A percentile compares a stretch with the other conserved stretches of the same genome.
Conservation (phyloP, 164 flowering plant genomes). For the Vitis vinifera region ASM3070453v1 NC_081810.1:1814001-1814500, state of each 20-base stretch:
- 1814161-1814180: too few relatives aligned
- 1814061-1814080: too few relatives aligned
- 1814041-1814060: neutral
- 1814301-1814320: conserved; percentile 29
- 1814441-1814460: conserved; percentile 37
- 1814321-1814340: conserved; percentile 45
- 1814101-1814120: conserved; percentile 20
- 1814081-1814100: neutral
- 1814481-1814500: too few relatives aligned
- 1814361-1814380: conserved; percentile 45
- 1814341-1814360: conserved; percentile 19
- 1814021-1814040: conserved; percentile 34
- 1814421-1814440: conserved; percentile 39
- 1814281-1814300: conserved; percentile 26
- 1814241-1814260: conserved; percentile 37
- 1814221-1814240: conserved; percentile 32
- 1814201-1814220: conserved; percentile 27
- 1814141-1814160: neutral
- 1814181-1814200: too few relatives aligned
- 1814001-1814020: conserved; percentile 44
- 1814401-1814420: conserved; percentile 45
- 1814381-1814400: conserved; percentile 42
- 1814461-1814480: neutral
- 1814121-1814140: too few relatives aligned
- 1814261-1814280: conserved; percentile 38